phyloP scores from a whole-genome alignment of 176 grass and related monocot species.

The Oryza glaberrima region DNA sequence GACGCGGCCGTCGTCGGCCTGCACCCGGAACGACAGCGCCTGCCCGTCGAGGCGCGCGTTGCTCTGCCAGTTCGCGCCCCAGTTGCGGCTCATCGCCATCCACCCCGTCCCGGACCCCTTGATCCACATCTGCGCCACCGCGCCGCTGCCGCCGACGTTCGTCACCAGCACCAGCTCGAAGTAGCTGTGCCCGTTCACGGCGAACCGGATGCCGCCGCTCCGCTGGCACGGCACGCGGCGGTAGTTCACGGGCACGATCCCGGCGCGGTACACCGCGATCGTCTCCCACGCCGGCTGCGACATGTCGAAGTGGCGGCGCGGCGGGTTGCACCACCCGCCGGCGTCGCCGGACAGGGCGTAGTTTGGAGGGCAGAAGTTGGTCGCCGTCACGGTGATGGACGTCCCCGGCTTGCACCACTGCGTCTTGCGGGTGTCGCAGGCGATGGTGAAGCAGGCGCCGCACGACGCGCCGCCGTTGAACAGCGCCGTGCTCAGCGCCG shows the following conservation, averaged over 20 bases:
- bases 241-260: conserved; percentile 71
- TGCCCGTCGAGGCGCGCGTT: conserved; percentile 40
- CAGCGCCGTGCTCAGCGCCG: conserved; percentile 57
- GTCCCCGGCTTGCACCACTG: conserved; percentile 39
- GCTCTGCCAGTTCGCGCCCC: conserved; percentile 66
- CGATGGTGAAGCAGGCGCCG: conserved; percentile 52
- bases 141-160: conserved; percentile 69
- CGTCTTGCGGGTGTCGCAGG: conserved; percentile 40
- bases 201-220: conserved; percentile 61
- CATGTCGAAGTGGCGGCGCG: conserved; percentile 79
- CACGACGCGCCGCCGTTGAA: conserved; percentile 55
- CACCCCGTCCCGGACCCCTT: conserved; percentile 45
- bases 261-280: conserved; percentile 64
- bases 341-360: conserved; percentile 48
- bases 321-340: conserved; percentile 81
- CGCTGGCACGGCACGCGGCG: conserved; percentile 49
- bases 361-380: conserved; percentile 74
- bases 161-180: conserved; percentile 52
- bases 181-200: conserved; percentile 58
- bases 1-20: conserved; percentile 49
- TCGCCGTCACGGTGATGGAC: conserved; percentile 45
- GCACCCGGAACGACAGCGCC: conserved; percentile 55
- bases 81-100: conserved; percentile 55
- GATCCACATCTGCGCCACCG: conserved; percentile 52
- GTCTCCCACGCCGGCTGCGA: conserved; percentile 78